Conservation (phyloP, 2,329 filamentous ascomycete genomes). For the Curvularia verruculosa region DNA sequence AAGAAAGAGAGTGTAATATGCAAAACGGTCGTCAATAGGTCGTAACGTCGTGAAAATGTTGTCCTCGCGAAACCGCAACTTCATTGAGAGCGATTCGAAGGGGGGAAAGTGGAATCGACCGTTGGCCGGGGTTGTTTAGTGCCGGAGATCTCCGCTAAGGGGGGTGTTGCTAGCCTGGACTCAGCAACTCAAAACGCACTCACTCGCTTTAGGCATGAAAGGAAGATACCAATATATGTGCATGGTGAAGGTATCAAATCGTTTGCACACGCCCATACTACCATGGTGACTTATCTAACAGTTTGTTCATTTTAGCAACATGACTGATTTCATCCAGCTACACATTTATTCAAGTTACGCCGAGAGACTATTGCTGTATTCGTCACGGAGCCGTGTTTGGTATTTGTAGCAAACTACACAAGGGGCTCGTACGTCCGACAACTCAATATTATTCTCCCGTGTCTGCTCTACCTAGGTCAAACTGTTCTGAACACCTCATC, state of each 20-base stretch:
- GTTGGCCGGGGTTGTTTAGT: conserved; percentile 17
- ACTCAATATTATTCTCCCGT: background rate
- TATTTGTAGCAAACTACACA: background rate
- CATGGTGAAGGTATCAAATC: too few species aligned
- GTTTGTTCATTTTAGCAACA: too few species aligned
- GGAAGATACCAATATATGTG: too few species aligned
- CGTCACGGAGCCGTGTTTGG: background rate
- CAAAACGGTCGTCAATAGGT: conserved; percentile 37
- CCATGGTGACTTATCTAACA: too few species aligned
- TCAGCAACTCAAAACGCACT: too few species aligned
- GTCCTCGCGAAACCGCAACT: conserved; percentile 16
- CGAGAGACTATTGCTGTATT: background rate
- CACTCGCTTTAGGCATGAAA: too few species aligned
- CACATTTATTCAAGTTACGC: too few species aligned
- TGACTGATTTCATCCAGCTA: too few species aligned
- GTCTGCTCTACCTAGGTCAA: background rate
- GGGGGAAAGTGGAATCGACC: conserved; percentile 24
- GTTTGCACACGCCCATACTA: too few species aligned
- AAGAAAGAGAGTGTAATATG: conserved; percentile 24
- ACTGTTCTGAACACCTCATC: background rate
- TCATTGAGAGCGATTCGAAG: conserved; percentile 18
- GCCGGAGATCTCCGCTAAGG: conserved; percentile 18
- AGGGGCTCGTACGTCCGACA: background rate
- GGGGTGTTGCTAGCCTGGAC: conserved; percentile 6
- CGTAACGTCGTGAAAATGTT: conserved; percentile 40